phyloP scores from a whole-genome alignment of 441 rosid genomes.

The Gossypium armourianum region DNA sequence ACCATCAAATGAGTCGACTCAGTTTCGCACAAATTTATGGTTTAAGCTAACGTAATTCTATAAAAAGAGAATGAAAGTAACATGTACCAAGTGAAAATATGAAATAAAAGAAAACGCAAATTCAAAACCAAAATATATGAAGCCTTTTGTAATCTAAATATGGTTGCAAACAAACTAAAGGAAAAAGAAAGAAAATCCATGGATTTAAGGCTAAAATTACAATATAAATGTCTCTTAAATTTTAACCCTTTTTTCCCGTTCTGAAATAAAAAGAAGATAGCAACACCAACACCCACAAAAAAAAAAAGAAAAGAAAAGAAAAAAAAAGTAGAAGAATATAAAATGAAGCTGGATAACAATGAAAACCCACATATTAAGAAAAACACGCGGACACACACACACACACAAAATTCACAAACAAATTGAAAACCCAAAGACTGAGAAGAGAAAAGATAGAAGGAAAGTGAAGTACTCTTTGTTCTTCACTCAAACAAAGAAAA shows the following conservation, averaged over 20 bases:
- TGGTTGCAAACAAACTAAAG: neutral
- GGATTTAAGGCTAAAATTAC: neutral
- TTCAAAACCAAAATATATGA: neutral
- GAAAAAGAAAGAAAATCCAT: neutral
- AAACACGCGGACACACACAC: neutral
- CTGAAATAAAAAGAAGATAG: neutral
- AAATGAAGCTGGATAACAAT: neutral
- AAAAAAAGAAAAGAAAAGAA: neutral
- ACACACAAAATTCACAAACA: neutral
- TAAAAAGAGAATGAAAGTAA: neutral
- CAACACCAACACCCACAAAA: neutral
- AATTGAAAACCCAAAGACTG: neutral
- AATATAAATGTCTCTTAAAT: neutral
- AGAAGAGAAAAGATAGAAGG: neutral
- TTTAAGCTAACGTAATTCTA: neutral
- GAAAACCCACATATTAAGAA: neutral
- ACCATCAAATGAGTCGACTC: neutral
- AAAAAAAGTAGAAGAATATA: neutral
- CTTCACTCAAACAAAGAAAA: slow-evolving; percentile 1
- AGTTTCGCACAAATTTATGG: neutral
- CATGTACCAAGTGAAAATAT: neutral
- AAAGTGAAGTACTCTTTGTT: neutral
- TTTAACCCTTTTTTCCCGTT: neutral
- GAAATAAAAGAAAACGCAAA: neutral
- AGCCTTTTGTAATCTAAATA: neutral